These are phyloP conservation scores for Melampsora americana DNA, from an alignment of 1,284 basidiomycete species.

Conservation along the genomic window DNA sequence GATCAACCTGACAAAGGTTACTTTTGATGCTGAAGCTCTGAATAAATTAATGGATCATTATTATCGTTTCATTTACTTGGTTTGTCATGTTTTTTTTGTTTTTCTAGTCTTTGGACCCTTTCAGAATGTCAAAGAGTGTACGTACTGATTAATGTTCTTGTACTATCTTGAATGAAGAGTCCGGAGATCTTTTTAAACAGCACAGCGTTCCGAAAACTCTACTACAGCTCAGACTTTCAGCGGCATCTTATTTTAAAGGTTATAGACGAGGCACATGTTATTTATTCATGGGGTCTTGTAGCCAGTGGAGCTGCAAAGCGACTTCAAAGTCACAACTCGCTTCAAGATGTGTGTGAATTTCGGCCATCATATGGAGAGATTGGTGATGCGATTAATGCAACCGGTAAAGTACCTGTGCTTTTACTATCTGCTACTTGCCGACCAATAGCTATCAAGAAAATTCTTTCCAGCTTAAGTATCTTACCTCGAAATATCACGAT, in stretches of 20 bases:
- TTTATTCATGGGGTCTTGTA: conserved; percentile 26
- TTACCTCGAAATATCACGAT: neutral
- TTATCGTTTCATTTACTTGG: neutral
- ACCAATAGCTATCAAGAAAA: conserved; percentile 9
- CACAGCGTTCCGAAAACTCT: conserved; percentile 4
- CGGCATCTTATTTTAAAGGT: neutral
- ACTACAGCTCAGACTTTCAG: conserved; percentile 7
- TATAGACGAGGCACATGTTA: neutral
- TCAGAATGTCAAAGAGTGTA: neutral
- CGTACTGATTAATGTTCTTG: neutral
- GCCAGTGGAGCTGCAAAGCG: conserved; percentile 20
- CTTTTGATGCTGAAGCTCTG: neutral
- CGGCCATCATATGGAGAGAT: conserved; percentile 7
- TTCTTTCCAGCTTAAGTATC: neutral
- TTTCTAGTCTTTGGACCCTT: too few species aligned
- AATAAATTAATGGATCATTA: neutral
- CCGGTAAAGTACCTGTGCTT: too few species aligned
- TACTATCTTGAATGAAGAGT: neutral
- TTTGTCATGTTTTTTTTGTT: too few species aligned
- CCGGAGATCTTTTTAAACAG: conserved; percentile 12
- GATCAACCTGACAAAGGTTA: neutral
- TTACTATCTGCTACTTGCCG: conserved; percentile 27
- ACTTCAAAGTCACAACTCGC: neutral
- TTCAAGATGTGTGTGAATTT: neutral
- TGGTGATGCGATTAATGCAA: conserved; percentile 4